Conservation (phyloP, 768 basidiomycete species). For the Tylopilus intermedius region DNA sequence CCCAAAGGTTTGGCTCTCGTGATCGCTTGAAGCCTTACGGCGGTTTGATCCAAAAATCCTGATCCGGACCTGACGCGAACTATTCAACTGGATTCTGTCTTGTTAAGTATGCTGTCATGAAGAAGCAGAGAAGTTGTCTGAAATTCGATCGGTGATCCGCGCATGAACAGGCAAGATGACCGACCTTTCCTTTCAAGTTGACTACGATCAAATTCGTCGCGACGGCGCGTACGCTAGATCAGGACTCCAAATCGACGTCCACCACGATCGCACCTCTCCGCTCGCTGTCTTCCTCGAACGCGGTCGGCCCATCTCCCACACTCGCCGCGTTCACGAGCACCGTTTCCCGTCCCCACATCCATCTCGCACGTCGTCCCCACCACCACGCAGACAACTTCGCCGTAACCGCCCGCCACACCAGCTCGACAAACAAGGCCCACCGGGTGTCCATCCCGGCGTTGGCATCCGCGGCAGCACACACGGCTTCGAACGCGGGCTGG, state of each 20-base stretch:
- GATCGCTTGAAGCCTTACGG: too few species aligned
- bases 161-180: not conserved
- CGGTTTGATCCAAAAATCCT: too few species aligned
- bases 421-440: constrained; percentile 13
- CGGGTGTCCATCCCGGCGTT: constrained; percentile 7
- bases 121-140: not conserved
- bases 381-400: constrained; percentile 2
- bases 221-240: not conserved
- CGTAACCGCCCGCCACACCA: constrained; percentile 11
- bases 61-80: too few species aligned
- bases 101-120: not conserved
- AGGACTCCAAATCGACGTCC: constrained; percentile 16
- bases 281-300: constrained; percentile 12
- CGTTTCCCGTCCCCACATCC: constrained; percentile 16
- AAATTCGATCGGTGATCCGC: not conserved
- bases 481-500: constrained; percentile 28
- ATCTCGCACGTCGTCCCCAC: not conserved
- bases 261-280: constrained; percentile 27
- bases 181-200: not conserved
- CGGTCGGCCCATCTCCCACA: constrained; percentile 16
- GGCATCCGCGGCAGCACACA: constrained; percentile 13
- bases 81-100: too few species aligned
- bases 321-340: constrained; percentile 33
- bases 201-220: not conserved
- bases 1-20: too few species aligned